phyloP scores from a whole-genome alignment of 768 basidiomycete genomes.

The Multifurca ochricompacta region DNA sequence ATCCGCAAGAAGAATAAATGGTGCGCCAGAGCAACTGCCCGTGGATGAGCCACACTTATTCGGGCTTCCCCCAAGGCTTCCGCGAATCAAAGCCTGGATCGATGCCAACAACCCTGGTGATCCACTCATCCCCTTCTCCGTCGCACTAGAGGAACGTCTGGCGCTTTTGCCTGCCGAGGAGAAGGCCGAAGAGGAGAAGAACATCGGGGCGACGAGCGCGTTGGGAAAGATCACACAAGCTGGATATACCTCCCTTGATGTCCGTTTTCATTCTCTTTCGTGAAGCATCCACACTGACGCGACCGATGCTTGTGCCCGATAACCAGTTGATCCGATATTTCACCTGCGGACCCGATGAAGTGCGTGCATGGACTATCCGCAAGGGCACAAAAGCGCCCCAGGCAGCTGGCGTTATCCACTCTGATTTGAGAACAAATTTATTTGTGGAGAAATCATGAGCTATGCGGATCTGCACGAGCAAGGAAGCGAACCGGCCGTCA shows the following conservation, averaged over 20 bases:
- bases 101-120: slow-evolving; percentile 96
- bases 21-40: slow-evolving; percentile 32
- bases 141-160: slow-evolving; percentile 89
- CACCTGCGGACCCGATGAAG: slow-evolving; percentile 95
- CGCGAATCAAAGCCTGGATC: slow-evolving; percentile 98
- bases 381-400: slow-evolving; percentile 92
- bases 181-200: slow-evolving; percentile 62
- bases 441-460: slow-evolving; percentile 95
- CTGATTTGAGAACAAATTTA: slow-evolving; percentile 98
- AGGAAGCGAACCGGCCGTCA: slow-evolving; percentile 85
- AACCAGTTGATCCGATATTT: slow-evolving; percentile 86
- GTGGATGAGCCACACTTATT: background rate
- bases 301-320: background rate
- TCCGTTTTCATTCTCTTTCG: slow-evolving; percentile 30
- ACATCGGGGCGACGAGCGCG: slow-evolving; percentile 62
- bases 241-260: slow-evolving; percentile 82
- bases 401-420: slow-evolving; percentile 97
- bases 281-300: background rate
- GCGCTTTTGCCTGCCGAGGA: slow-evolving; percentile 56
- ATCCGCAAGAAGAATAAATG: slow-evolving; percentile 99
- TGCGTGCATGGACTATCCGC: slow-evolving; percentile 96
- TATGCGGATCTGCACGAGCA: slow-evolving; percentile 87
- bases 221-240: slow-evolving; percentile 93
- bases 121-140: slow-evolving; percentile 92
- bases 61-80: slow-evolving; percentile 44